Evolutionary conservation across 164 flowering plant genomes (phyloP).

Genomic region (Tinospora cordifolia): DNA sequence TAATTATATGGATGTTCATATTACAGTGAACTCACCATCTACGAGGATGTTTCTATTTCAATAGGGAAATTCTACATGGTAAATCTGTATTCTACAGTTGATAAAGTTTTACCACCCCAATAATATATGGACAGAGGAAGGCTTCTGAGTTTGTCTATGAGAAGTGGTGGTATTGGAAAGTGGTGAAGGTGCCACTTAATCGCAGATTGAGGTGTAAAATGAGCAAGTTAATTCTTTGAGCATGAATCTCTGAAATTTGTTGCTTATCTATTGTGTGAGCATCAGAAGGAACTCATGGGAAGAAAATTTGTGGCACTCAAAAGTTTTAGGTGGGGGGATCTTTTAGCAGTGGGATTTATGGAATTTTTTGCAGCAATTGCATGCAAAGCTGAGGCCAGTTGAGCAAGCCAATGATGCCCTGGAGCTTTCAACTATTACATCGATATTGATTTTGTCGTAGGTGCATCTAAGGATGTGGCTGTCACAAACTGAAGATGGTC

Average conservation of each 20-base stretch:
- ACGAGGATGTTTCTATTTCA: background rate
- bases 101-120: background rate
- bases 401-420: background rate
- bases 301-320: background rate
- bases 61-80: background rate
- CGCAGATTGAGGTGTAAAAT: no score
- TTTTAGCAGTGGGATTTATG: background rate
- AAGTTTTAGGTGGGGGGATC: no score
- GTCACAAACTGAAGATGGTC: no score
- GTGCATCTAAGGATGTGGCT: background rate
- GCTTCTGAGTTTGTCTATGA: background rate
- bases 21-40: background rate
- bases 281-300: background rate
- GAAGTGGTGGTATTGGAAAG: background rate
- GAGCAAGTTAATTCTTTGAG: background rate
- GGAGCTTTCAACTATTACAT: background rate
- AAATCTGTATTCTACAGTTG: background rate
- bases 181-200: background rate
- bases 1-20: background rate
- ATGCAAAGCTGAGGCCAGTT: background rate
- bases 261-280: no score
- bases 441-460: background rate
- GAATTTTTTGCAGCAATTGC: background rate
- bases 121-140: background rate
- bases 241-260: background rate